Evolutionary conservation across 495 filamentous ascomycete species (phyloP), one percentile per base, ranked within the genome.

Genomic region (Neurospora sp.): DNA sequence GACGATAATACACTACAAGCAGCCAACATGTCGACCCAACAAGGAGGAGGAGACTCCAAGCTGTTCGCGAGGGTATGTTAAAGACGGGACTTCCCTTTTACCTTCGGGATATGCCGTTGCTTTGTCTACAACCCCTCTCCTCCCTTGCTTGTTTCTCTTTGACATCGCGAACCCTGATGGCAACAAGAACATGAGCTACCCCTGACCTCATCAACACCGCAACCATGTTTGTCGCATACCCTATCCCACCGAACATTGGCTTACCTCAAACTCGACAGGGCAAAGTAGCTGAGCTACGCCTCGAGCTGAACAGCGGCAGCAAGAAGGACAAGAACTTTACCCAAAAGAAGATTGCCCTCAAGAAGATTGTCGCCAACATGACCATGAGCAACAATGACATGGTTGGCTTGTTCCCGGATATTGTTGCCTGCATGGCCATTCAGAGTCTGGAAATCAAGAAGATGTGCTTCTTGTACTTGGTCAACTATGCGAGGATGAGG

Each of bases 311-410:
- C 81, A 93, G 90, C 83, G 92, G 93, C 76, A 93, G 93, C 80
- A 97, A 94, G 86, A 98, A 98, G 84, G 96, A 99, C 87, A 99
- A 98, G 87, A 97, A 97, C 85, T 90, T 92, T 81, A 90, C 93
- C 53, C 89, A 92, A 75, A 99, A 98, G 87, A 98, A 98, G 88
- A 97, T 97, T 79, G 95, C 96, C 39, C 86, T 99, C 70, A 99
- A 99, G 89, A 98, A 98, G 87, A 98, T 99, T 75, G 96, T 99
- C 78, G 96, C 96, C 76, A 99, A 98, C 79, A 98, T 99, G 96
- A 98, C 96, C 71, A 98, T 98, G 96, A 97, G 94, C 88, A 99
- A 98, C 82, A 99, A 99, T 77, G 96, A 99, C 82, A 99, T 99
- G 96, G 91, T 98, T 70, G 93, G 92, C 31, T 83, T 99, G 73